Base-by-base conservation (phyloP, 1,284 basidiomycete genomes). In the Cystobasidium pallidum region DNA sequence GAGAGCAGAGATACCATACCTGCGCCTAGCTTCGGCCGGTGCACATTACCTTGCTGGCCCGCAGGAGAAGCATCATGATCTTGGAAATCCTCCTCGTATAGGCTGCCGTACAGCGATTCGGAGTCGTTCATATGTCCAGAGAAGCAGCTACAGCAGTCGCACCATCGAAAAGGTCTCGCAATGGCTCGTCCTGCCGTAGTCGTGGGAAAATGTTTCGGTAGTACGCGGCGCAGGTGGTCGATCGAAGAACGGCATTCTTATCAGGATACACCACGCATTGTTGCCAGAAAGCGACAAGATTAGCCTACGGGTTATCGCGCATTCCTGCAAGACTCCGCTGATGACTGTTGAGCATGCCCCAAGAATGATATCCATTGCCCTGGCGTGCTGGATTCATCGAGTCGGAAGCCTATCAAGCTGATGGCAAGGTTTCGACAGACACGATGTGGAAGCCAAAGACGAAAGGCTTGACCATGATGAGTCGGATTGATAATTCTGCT, bases 161-260 rank as follows among this genome's bases (percentile, higher is more conserved):
- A 64, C 17, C 43, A 64, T 30, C 62, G 45, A 24, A 64, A 51
- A 19, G 62, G 62, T 52, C 62, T 47, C 13, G 43, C 62, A 26
- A 64, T 64, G 7, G 43, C 45, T 51, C 62, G 30, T 64, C 62
- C 62, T 64, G 62, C 17, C 21, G n/a, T 59, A 13, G 26, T 32
- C 13, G 43, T 19, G 19, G 11, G 43, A 26, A 32, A n/a, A n/a
- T n/a, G n/a, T n/a, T 28, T 28, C 13, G 1, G 26, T 10, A 54
- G 6, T 34, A 4, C 54, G 54, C n/a, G 7, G n/a, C 24, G 32
- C 28, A 36, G 13, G 19, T 57, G 32, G 30, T 19, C 24, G 54
- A 57, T 57, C 54, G 54, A 36, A 30, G 2, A 64, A 21, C n/a
- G 47, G 43, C 17, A n/a, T 10, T 21, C 6, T 17, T 26, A 64